Evolutionary conservation across 768 basidiomycete genomes (phyloP).

Genomic region (Gloeophyllum trabeum): DNA sequence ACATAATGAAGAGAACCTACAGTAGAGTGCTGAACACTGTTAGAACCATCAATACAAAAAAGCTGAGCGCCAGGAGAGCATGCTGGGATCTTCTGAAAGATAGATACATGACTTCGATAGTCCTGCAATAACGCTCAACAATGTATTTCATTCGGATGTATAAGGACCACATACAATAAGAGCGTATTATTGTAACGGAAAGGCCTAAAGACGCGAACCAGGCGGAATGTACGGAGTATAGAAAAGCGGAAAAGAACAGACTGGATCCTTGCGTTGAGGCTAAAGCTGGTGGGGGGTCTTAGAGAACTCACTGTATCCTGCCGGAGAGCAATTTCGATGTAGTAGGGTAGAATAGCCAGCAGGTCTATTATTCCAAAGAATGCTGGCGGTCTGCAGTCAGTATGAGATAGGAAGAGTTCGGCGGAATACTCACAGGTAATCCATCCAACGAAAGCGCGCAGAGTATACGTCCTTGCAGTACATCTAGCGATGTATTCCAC

Average conservation of each 20-base stretch:
- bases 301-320: slow-evolving; percentile 66
- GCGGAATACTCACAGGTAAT: slow-evolving; percentile 40
- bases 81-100: slow-evolving; percentile 79
- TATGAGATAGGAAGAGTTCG: background rate
- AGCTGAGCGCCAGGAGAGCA: slow-evolving; percentile 75
- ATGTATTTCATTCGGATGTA: background rate
- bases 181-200: slow-evolving; percentile 80
- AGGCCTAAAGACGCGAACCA: slow-evolving; percentile 81
- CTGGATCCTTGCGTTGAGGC: slow-evolving; percentile 22
- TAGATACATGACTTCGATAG: slow-evolving; percentile 89
- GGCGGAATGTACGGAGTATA: slow-evolving; percentile 81
- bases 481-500: slow-evolving; percentile 70
- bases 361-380: slow-evolving; percentile 84
- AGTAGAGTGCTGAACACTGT: slow-evolving; percentile 82
- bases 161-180: slow-evolving; percentile 44
- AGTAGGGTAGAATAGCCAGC: slow-evolving; percentile 80
- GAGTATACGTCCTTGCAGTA: slow-evolving; percentile 65
- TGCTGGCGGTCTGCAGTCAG: slow-evolving; percentile 18
- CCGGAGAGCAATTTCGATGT: slow-evolving; percentile 71
- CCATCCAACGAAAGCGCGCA: slow-evolving; percentile 54
- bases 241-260: slow-evolving; percentile 85
- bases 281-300: background rate
- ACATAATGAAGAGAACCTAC: slow-evolving; percentile 25
- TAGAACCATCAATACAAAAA: slow-evolving; percentile 82
- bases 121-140: no score